Conservation (phyloP, 148 eudicot genomes). For the Rhododendron kiyosumense region DNA sequence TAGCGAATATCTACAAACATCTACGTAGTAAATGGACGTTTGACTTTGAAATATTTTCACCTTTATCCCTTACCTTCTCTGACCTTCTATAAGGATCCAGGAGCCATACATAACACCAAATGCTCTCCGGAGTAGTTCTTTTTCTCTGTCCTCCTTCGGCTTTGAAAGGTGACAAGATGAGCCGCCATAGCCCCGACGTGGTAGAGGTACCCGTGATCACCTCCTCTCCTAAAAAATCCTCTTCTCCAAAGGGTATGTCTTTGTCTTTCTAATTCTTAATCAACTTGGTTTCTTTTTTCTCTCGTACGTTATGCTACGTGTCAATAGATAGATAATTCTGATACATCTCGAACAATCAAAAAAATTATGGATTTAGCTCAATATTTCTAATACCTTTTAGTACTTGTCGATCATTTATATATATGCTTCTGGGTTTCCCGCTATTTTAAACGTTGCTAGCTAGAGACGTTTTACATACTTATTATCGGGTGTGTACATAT, state of each 20-base stretch:
- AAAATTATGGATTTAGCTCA: no score
- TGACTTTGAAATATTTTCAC: not conserved
- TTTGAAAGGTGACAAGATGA: not conserved
- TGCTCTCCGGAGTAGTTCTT: not conserved
- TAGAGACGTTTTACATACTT: not conserved
- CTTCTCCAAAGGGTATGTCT: not conserved
- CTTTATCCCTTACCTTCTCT: not conserved
- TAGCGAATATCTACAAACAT: no score
- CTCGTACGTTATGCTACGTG: no score
- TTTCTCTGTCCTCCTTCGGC: not conserved
- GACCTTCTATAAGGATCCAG: not conserved
- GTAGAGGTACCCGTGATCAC: not conserved
- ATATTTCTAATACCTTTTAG: no score
- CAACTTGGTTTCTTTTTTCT: not conserved
- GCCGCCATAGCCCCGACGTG: not conserved
- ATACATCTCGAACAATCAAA: no score
- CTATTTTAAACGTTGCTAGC: not conserved
- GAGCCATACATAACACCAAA: not conserved
- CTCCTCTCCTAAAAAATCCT: not conserved
- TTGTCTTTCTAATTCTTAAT: not conserved
- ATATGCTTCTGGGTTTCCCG: no score
- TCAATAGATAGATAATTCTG: no score
- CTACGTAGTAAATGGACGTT: not conserved
- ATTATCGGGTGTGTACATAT: no score
- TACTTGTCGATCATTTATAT: no score